Evolutionary conservation across 306 rosid species (phyloP).

Genomic region (Quercus ilex): DNA sequence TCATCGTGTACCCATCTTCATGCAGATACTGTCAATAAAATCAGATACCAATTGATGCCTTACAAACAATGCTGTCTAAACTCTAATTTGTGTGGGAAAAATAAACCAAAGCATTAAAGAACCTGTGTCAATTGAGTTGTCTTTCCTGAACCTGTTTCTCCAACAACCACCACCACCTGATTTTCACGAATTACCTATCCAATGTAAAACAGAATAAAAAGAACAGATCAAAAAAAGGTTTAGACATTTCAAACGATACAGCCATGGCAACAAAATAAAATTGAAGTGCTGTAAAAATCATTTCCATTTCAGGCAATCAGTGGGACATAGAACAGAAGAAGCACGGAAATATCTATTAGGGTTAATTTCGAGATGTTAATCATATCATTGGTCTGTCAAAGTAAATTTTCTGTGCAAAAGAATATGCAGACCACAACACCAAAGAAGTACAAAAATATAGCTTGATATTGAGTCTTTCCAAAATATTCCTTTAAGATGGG

Average conservation of each 20-base stretch:
- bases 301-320: neutral
- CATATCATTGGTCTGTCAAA: too few species aligned
- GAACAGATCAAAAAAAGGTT: constrained; percentile 2
- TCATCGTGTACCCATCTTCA: constrained; percentile 82
- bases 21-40: constrained; percentile 69
- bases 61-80: too few species aligned
- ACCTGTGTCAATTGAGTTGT: constrained; percentile 98
- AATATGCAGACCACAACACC: too few species aligned
- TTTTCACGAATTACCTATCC: constrained; percentile 86
- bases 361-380: too few species aligned
- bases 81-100: too few species aligned
- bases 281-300: neutral
- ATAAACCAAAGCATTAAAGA: neutral
- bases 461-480: too few species aligned
- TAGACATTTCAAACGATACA: constrained; percentile 5
- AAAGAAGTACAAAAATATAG: too few species aligned
- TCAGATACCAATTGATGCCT: neutral
- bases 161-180: constrained; percentile 91
- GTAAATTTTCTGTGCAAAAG: too few species aligned
- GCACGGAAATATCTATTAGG: too few species aligned
- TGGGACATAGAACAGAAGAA: neutral
- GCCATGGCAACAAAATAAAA: neutral
- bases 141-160: constrained; percentile 99
- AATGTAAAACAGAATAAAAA: constrained; percentile 20
- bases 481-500: too few species aligned